phyloP scores from a whole-genome alignment of 2,329 filamentous ascomycete species.

The Aspergillus sp. region DNA sequence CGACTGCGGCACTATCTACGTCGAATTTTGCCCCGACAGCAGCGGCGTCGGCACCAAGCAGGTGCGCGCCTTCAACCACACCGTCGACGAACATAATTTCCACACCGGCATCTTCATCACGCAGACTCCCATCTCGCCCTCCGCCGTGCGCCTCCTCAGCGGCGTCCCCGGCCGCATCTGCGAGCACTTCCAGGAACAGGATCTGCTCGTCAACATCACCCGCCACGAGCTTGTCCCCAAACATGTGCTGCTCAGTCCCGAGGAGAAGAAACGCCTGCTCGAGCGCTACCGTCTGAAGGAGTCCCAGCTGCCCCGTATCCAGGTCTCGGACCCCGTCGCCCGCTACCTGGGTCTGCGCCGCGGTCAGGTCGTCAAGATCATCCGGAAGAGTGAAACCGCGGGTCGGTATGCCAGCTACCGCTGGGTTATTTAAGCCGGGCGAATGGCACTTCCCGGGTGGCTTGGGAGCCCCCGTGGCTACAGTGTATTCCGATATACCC shows the following conservation, averaged over 20 bases:
- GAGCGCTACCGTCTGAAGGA: slow-evolving; percentile 94
- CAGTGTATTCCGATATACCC: not conserved
- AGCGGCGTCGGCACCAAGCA: slow-evolving; percentile 81
- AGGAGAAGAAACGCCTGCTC: slow-evolving; percentile 84
- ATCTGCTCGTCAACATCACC: slow-evolving; percentile 96
- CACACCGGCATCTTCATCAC: slow-evolving; percentile 90
- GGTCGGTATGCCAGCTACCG: slow-evolving; percentile 96
- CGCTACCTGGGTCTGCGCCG: slow-evolving; percentile 86
- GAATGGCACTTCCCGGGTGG: too few species aligned
- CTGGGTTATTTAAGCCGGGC: slow-evolving; percentile 51
- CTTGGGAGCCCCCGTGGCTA: not conserved
- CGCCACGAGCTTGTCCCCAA: slow-evolving; percentile 95
- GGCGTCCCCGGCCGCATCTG: slow-evolving; percentile 76
- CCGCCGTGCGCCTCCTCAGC: slow-evolving; percentile 82
- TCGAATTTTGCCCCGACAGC: slow-evolving; percentile 83
- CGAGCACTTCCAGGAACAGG: slow-evolving; percentile 94
- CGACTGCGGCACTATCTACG: slow-evolving; percentile 83
- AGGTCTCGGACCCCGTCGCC: slow-evolving; percentile 87
- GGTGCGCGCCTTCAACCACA: slow-evolving; percentile 83
- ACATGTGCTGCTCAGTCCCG: slow-evolving; percentile 83
- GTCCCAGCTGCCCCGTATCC: slow-evolving; percentile 90
- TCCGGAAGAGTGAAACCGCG: slow-evolving; percentile 90
- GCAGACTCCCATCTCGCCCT: slow-evolving; percentile 75
- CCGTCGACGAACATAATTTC: slow-evolving; percentile 76
- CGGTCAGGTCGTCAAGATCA: slow-evolving; percentile 97